Evolutionary conservation across 768 basidiomycete species (phyloP).

Genomic region (Chalciporus chontae): DNA sequence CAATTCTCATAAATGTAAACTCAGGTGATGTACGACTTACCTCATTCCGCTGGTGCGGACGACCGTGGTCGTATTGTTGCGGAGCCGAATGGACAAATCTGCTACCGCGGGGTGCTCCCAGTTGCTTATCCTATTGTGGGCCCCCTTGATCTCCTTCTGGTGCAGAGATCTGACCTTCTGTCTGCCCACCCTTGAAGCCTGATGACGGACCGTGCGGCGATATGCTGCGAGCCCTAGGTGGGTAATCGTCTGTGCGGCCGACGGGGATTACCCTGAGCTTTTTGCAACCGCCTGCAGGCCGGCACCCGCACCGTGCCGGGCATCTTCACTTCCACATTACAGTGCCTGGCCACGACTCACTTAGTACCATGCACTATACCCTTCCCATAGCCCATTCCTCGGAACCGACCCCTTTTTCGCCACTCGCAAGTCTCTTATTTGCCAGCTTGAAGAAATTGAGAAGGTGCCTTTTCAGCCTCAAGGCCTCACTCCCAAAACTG

Average conservation of each 20-base stretch:
- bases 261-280: background rate
- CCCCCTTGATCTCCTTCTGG: background rate
- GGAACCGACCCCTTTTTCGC: background rate
- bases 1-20: background rate
- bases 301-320: background rate
- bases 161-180: background rate
- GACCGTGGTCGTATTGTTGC: background rate
- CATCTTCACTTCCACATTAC: background rate
- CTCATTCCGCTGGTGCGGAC: background rate
- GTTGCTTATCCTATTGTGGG: background rate
- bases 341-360: background rate
- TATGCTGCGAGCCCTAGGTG: background rate
- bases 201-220: background rate
- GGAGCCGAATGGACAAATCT: background rate
- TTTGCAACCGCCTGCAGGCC: background rate
- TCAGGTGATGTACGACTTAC: background rate
- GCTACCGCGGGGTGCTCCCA: background rate
- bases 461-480: conserved; percentile 83
- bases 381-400: background rate
- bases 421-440: background rate
- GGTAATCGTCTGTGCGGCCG: background rate
- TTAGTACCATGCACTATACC: background rate
- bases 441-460: background rate
- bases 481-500: conserved; percentile 64
- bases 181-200: background rate